phyloP scores from a whole-genome alignment of 2,329 filamentous ascomycete genomes.

The Pyrenochaeta sp. region DNA sequence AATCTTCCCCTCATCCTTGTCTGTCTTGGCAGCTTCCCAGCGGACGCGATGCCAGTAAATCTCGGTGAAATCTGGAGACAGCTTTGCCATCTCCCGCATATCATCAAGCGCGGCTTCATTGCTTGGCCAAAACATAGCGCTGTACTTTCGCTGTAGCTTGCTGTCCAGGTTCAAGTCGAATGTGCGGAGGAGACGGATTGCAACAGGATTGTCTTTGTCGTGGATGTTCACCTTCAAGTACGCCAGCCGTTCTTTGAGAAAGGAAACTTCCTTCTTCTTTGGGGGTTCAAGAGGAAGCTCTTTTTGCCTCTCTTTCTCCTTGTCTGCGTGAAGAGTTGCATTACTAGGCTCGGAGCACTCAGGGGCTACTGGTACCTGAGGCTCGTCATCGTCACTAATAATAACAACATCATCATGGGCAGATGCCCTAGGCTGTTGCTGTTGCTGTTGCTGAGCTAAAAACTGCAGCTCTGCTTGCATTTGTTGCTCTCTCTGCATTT shows the following conservation, averaged over 20 bases:
- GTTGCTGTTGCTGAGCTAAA: not conserved
- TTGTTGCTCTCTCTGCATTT: not conserved
- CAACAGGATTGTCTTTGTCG: not conserved
- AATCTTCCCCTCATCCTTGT: not conserved
- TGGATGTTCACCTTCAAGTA: not conserved
- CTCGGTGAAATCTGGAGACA: not conserved
- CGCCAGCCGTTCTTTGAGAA: not conserved
- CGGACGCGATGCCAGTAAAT: not conserved
- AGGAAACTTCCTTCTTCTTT: not conserved
- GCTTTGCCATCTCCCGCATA: not conserved
- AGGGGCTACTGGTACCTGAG: not conserved
- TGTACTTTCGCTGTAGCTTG: not conserved
- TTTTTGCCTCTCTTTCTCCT: not conserved
- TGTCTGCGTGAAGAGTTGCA: too few species aligned
- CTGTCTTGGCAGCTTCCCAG: not conserved
- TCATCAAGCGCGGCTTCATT: constrained; percentile 3
- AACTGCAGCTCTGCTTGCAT: too few species aligned
- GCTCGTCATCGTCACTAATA: not conserved
- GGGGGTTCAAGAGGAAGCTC: not conserved
- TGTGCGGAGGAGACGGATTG: not conserved
- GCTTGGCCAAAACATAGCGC: constrained; percentile 1
- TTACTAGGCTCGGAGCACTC: not conserved
- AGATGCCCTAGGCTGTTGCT: not conserved
- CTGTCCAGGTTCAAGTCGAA: not conserved
- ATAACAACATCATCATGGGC: not conserved